These are phyloP conservation scores for Clonostachys rosea DNA, from an alignment of 2,329 filamentous ascomycete genomes.

Conservation along the genomic window DNA sequence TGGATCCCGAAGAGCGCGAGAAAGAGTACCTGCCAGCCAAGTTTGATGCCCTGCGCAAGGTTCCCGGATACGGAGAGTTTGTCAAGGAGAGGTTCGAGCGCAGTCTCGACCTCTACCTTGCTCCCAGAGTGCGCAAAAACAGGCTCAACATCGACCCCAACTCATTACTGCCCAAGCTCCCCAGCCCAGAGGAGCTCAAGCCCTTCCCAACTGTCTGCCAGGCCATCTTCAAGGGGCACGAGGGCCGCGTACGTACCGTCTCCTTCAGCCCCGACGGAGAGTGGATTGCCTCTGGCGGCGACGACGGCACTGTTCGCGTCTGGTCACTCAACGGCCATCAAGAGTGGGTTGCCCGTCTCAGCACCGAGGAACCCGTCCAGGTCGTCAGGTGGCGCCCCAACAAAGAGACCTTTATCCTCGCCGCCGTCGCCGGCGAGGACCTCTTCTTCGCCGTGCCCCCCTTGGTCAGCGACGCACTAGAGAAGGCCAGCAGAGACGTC, in stretches of 20 bases:
- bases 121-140: slow-evolving; percentile 86
- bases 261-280: slow-evolving; percentile 80
- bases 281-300: slow-evolving; percentile 87
- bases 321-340: slow-evolving; percentile 91
- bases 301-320: slow-evolving; percentile 87
- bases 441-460: slow-evolving; percentile 80
- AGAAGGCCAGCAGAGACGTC: slow-evolving; percentile 69
- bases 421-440: slow-evolving; percentile 79
- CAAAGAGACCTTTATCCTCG: slow-evolving; percentile 74
- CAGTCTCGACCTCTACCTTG: slow-evolving; percentile 91
- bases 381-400: slow-evolving; percentile 86
- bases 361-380: slow-evolving; percentile 75
- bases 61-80: slow-evolving; percentile 84
- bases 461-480: slow-evolving; percentile 67
- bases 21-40: slow-evolving; percentile 82
- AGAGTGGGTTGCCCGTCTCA: slow-evolving; percentile 78
- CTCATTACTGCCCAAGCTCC: slow-evolving; percentile 87
- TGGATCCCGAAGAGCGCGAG: slow-evolving; percentile 86
- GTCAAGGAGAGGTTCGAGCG: slow-evolving; percentile 96
- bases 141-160: slow-evolving; percentile 95
- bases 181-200: slow-evolving; percentile 86
- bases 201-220: slow-evolving; percentile 92
- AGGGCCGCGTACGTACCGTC: slow-evolving; percentile 80
- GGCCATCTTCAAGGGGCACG: slow-evolving; percentile 82
- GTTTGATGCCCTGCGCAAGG: slow-evolving; percentile 80